Conservation (phyloP, 345 rosid genomes). For the Lepidium aucheri region DNA sequence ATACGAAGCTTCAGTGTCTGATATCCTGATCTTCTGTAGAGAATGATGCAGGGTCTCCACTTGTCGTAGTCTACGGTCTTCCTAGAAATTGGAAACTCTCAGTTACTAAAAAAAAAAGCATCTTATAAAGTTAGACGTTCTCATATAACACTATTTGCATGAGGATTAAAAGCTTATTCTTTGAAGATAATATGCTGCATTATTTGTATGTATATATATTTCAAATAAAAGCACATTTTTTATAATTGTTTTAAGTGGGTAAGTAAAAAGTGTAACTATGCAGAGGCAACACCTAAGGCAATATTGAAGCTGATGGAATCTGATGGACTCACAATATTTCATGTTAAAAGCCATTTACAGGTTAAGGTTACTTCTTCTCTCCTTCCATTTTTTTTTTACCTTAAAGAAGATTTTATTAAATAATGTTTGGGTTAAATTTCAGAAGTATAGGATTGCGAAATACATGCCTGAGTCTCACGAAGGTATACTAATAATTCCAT, state of each 20-base stretch:
- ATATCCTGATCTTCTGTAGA: too few relatives aligned
- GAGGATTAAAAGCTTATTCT: not conserved
- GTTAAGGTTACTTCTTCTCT: slow-evolving; percentile 23
- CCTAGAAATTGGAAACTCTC: too few relatives aligned
- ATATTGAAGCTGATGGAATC: slow-evolving; percentile 85
- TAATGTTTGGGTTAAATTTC: slow-evolving; percentile 4
- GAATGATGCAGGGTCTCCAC: too few relatives aligned
- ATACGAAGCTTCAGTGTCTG: not conserved
- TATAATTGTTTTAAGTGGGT: not conserved
- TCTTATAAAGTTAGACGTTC: not conserved
- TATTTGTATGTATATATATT: not conserved
- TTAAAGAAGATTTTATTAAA: not conserved
- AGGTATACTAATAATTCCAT: slow-evolving; percentile 47
- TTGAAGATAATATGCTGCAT: not conserved
- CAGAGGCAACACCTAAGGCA: slow-evolving; percentile 92
- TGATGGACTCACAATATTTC: slow-evolving; percentile 84
- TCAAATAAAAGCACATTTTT: not conserved
- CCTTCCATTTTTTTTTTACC: not conserved
- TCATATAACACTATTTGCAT: not conserved
- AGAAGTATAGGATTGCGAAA: slow-evolving; percentile 90
- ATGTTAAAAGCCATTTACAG: slow-evolving; percentile 97
- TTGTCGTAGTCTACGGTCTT: too few relatives aligned
- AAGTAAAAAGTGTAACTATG: slow-evolving; percentile 13
- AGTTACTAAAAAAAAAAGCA: too few relatives aligned
- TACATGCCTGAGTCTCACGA: slow-evolving; percentile 59